A percentile compares a stretch with the other conserved stretches of the same genome.
Evolutionary conservation across 805 yeast genomes (phyloP).

Genomic region (Vanderwaltozyma yarrowii): DNA sequence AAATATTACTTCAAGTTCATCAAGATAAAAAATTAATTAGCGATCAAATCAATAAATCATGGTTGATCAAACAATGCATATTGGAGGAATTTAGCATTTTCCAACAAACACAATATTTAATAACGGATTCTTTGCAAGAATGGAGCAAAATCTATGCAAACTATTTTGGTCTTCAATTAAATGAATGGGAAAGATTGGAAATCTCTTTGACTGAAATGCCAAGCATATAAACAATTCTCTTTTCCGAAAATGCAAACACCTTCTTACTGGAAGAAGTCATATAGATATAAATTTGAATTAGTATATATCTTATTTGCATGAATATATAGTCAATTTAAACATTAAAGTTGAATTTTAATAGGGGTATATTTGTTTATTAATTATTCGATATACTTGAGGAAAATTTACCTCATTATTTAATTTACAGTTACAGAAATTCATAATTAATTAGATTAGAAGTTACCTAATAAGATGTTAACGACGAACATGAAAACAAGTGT

Average conservation of each 20-base stretch:
- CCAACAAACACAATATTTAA: slow-evolving; percentile 74
- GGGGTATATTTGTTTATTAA: no score
- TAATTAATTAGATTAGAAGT: no score
- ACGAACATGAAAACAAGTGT: neutral
- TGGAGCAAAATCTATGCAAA: slow-evolving; percentile 60
- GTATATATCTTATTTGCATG: no score
- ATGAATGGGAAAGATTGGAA: slow-evolving; percentile 40
- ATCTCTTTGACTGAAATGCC: slow-evolving; percentile 41
- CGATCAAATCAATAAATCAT: slow-evolving; percentile 59
- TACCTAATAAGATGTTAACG: slow-evolving; percentile 2
- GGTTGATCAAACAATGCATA: slow-evolving; percentile 74
- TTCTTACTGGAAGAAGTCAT: no score
- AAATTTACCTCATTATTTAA: no score
- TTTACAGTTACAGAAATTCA: no score
- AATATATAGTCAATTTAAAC: no score
- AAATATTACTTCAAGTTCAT: slow-evolving; percentile 40
- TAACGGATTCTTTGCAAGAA: slow-evolving; percentile 59
- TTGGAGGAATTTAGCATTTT: slow-evolving; percentile 64
- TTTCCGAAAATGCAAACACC: neutral
- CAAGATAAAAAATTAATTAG: slow-evolving; percentile 50
- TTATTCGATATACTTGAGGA: no score
- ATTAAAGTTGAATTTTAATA: no score
- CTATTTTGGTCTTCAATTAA: slow-evolving; percentile 46
- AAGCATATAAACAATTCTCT: slow-evolving; percentile 12
- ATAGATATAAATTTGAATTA: no score